Evolutionary conservation across 2,329 filamentous ascomycete species (phyloP), one percentile per base, ranked within the genome.

Genomic region (Alternaria incomplexa): DNA sequence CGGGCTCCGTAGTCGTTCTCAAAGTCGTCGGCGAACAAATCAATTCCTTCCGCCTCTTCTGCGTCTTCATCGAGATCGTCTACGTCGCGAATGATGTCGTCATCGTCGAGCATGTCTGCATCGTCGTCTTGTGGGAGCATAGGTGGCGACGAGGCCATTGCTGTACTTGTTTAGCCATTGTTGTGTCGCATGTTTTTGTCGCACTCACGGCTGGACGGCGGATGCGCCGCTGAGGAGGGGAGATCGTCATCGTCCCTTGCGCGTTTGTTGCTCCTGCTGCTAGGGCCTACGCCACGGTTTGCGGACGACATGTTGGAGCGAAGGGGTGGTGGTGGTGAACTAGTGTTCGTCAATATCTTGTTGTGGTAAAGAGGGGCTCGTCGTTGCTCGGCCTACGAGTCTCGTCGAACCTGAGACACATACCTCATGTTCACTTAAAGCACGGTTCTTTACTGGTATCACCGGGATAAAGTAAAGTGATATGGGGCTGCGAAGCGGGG

Each of bases 271-370:
- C 88, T 85, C 65, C 85, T 81, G 68, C 82, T 85, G 66, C 82
- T 73, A 56, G 81, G 82, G 17, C 81, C 81, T 60, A 86, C 79
- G 56, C 93, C 92, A 71, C 93, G 89, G 81, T 97, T 97, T 73
- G 90, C 93, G 68, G 93, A 94, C 64, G 90, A 89, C 85, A 92
- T 91, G 82, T 90, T 93, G 72, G 89, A 86, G 80, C 91, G 90
- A 64, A 96, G 48, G 30, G 48, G 36, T 40, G 36, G 48, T 51
- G 48, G 86, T 78, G 94, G 93, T 79, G 93, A 96, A 85, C 92
- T 96, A 77, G 17, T 50, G 52, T 36, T 51, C 67, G 71, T 75
- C 62, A 75, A 69, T 36, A 44, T 47, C 30, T 43, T 62, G 66
- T 53, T 62, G 50, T 50, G 61, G 62, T 63, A 62, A 66, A 52